Percentiles rank a stretch among this genome's conserved stretches.
These are phyloP conservation scores for Neurospora sp. DNA, from an alignment of 495 filamentous ascomycete genomes.

Conservation along the genomic window DNA sequence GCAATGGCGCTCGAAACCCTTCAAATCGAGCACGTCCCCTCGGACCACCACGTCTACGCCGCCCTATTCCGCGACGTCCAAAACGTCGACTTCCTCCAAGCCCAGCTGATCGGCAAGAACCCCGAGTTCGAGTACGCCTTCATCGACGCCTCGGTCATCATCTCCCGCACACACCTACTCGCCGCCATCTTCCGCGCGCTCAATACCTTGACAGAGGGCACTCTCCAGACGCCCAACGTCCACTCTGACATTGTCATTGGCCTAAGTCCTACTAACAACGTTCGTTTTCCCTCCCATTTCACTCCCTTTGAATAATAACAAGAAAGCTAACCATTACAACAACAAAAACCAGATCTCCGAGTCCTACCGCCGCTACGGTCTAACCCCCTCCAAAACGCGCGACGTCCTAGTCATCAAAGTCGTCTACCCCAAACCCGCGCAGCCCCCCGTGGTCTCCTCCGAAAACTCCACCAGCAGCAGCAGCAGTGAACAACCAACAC, in stretches of 20 bases:
- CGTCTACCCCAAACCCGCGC: conserved; percentile 4
- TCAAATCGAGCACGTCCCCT: conserved; percentile 58
- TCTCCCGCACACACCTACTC: conserved; percentile 58
- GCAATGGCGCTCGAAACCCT: conserved; percentile 40
- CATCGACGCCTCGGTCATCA: conserved; percentile 67
- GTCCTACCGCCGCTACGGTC: conserved; percentile 79
- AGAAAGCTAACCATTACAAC: conserved; percentile 3
- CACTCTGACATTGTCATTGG: conserved; percentile 89
- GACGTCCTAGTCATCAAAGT: conserved; percentile 72
- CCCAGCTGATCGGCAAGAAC: conserved; percentile 74
- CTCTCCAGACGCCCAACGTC: conserved; percentile 72
- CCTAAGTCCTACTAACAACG: conserved; percentile 78
- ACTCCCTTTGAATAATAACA: no score
- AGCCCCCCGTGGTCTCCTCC: neutral
- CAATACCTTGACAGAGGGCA: conserved; percentile 47
- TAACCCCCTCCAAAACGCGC: conserved; percentile 52
- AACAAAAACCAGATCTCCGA: conserved; percentile 62
- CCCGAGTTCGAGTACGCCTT: conserved; percentile 85
- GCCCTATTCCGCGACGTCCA: conserved; percentile 64
- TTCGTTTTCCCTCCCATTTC: conserved; percentile 25
- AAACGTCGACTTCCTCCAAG: conserved; percentile 66
- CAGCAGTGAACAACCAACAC: conserved; percentile 16
- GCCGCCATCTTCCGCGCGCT: conserved; percentile 72
- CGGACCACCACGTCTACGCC: conserved; percentile 54
- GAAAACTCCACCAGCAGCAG: neutral